Evolutionary conservation across 176 grass and related monocot genomes (phyloP).

Genomic region (Zoysia pacifica): DNA sequence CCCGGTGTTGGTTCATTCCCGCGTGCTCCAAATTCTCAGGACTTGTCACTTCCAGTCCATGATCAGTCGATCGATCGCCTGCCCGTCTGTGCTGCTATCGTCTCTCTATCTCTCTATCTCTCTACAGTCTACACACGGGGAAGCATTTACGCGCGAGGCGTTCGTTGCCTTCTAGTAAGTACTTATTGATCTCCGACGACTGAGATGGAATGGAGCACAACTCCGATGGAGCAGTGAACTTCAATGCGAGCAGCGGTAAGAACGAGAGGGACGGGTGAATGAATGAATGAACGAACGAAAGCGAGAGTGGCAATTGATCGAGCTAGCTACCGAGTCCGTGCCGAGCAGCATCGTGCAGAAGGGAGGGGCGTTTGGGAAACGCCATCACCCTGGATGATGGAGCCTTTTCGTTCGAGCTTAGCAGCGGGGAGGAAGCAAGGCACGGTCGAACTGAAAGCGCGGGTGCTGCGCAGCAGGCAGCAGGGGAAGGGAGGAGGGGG

Average conservation of each 20-base stretch:
- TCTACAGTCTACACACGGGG: background rate
- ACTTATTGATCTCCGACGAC: too few species aligned
- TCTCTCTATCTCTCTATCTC: background rate
- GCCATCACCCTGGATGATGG: background rate
- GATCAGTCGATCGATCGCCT: background rate
- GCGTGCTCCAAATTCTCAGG: constrained; percentile 34
- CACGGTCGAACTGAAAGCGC: constrained; percentile 35
- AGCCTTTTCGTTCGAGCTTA: background rate
- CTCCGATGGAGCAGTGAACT: background rate
- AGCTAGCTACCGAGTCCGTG: background rate
- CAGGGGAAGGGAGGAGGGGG: too few species aligned
- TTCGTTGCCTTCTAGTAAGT: too few species aligned
- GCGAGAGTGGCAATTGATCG: background rate
- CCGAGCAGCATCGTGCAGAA: background rate
- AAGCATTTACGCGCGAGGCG: background rate
- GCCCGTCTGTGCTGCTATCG: background rate
- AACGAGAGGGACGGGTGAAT: background rate
- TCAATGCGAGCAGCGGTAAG: background rate
- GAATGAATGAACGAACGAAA: constrained; percentile 1
- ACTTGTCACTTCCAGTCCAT: constrained; percentile 46
- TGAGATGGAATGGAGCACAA: too few species aligned
- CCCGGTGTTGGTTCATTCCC: background rate
- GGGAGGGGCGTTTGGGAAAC: background rate
- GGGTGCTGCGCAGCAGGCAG: background rate
- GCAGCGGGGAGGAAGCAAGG: background rate